Base-by-base conservation (phyloP, 371 early-diverging fungal species). In the Mucor piriformis region DNA sequence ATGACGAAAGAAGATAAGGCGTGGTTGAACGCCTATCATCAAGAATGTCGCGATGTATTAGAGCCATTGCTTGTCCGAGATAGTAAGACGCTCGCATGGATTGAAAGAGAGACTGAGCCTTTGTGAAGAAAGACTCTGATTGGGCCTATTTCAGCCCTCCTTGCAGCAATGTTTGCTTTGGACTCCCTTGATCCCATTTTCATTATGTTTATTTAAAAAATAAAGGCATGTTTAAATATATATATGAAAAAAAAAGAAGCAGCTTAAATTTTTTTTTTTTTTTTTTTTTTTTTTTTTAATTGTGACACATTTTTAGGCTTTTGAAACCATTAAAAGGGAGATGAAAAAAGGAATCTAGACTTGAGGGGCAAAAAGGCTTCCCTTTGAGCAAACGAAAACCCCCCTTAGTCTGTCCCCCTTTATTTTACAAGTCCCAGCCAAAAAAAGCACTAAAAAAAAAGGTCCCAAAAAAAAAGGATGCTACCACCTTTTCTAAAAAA, bases 1-100 rank as follows among this genome's bases (percentile, higher is more conserved):
- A 59, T 97, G 50, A 81, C 80, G 16, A 64, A 69, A 16, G 72
- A 70, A 24, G 95, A 97, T 70, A 71, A 71, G 10, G 68, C 82
- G 47, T 96, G 96, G 96, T 69, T 97, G 37, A 92, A 97, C 66
- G 58, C 66, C 18, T 97, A 95, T 77, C 92, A 97, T 70, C 67
- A 76, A 18, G 77, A 85, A 62, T 91, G 91, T 54, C 82, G 84
- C 62, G 83, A 84, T 44, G 84, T 85, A 62, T 83, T 96, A 18
- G 81, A 84, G 21, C 92, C 93, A 13, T 72, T 89, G 34, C 64
- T 97, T 48, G 66, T 83, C 54, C 67, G 79, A 57, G 88, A 82
- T 43, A 74, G 77, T 18, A 69, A 74, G 21, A 91, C 79, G 16
- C 74, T 81, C 51, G 71, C 85, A 54, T 96, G 95, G 95, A 69